Evolutionary conservation across 805 yeast genomes (phyloP).

Genomic region (Scheffersomyces coipomensis): DNA sequence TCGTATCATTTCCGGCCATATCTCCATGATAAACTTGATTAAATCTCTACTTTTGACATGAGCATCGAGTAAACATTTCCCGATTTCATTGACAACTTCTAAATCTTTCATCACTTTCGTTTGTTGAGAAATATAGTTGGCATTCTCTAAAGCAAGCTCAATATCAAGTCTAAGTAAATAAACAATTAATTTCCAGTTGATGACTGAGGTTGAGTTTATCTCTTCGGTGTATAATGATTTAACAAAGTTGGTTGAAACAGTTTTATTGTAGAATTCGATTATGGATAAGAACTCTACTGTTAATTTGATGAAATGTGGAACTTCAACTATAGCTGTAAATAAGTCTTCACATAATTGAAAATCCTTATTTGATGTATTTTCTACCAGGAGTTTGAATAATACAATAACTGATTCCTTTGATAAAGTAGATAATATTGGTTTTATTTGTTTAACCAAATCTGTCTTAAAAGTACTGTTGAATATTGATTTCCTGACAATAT

Average conservation of each 20-base stretch:
- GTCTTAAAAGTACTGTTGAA: not conserved
- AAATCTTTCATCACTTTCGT: constrained; percentile 3
- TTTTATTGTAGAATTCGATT: constrained; percentile 51
- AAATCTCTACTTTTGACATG: constrained; percentile 60
- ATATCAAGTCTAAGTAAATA: constrained; percentile 54
- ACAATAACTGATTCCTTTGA: constrained; percentile 8
- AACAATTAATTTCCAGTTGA: constrained; percentile 47
- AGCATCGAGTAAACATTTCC: constrained; percentile 41
- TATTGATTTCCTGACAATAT: constrained; percentile 1
- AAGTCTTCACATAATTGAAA: constrained; percentile 46
- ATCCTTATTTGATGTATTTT: constrained; percentile 28
- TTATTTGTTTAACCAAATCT: constrained; percentile 7
- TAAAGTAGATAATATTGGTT: constrained; percentile 5
- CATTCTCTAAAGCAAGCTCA: constrained; percentile 52
- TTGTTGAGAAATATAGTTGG: constrained; percentile 13
- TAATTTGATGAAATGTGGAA: constrained; percentile 29
- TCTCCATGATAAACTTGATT: constrained; percentile 39
- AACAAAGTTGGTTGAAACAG: constrained; percentile 54
- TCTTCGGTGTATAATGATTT: constrained; percentile 35
- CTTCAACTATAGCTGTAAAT: constrained; percentile 38
- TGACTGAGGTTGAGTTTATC: constrained; percentile 11
- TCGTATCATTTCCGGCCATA: constrained; percentile 39
- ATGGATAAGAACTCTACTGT: constrained; percentile 44
- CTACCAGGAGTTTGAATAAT: constrained; percentile 26
- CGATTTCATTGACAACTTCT: constrained; percentile 11